These are phyloP conservation scores for Fusarium dimerum DNA, from an alignment of 2,329 filamentous ascomycete genomes.

Conservation along the genomic window DNA sequence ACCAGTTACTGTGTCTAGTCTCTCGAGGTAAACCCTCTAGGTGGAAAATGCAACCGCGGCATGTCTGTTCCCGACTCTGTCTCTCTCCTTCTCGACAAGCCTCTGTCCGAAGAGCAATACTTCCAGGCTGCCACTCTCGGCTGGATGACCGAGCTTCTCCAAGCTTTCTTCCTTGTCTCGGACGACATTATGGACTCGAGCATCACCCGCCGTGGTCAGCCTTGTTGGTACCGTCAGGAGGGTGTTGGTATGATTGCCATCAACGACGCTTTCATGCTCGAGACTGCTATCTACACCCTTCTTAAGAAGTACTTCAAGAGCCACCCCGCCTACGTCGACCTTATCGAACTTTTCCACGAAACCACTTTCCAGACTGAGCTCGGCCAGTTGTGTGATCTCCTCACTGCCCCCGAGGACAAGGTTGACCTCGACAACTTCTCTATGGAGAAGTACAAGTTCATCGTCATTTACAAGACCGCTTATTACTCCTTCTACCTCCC, in stretches of 20 bases:
- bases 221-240: conserved; percentile 93
- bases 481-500: conserved; percentile 99
- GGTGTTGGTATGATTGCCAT: conserved; percentile 95
- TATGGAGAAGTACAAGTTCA: conserved; percentile 94
- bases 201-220: conserved; percentile 89
- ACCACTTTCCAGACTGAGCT: conserved; percentile 91
- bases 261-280: conserved; percentile 97
- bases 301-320: conserved; percentile 92
- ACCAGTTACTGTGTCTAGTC: conserved; percentile 39
- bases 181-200: conserved; percentile 99
- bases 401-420: conserved; percentile 92
- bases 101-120: conserved; percentile 80
- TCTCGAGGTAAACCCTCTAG: conserved; percentile 80
- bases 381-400: conserved; percentile 89
- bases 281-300: conserved; percentile 84
- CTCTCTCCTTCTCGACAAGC: conserved; percentile 70
- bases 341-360: conserved; percentile 96
- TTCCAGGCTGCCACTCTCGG: conserved; percentile 85
- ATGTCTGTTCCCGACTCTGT: conserved; percentile 95
- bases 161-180: conserved; percentile 97
- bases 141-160: conserved; percentile 97
- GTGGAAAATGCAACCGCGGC: conserved; percentile 98
- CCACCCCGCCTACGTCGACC: conserved; percentile 85
- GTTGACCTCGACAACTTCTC: conserved; percentile 95
- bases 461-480: conserved; percentile 99